phyloP scores from a whole-genome alignment of 1,284 basidiomycete species.

The Cryptococcus sp. region DNA sequence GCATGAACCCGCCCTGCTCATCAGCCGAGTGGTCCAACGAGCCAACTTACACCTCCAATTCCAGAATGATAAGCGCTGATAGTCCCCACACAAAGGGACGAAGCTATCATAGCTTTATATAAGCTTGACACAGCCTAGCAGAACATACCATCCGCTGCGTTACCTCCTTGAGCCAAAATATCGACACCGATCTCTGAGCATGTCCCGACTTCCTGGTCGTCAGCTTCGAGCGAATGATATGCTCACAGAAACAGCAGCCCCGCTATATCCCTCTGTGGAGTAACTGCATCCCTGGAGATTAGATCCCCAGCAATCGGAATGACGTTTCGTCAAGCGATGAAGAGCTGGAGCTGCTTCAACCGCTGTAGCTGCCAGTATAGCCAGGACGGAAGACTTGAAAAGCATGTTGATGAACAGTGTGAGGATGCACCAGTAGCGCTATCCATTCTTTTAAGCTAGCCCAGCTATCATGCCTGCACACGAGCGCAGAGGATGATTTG shows the following conservation, averaged over 20 bases:
- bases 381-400: no score
- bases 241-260: constrained; percentile 25
- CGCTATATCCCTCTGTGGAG: constrained; percentile 14
- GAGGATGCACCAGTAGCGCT: no score
- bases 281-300: constrained; percentile 24
- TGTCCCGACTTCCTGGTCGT: constrained; percentile 37
- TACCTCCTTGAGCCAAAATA: constrained; percentile 44
- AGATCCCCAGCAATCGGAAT: constrained; percentile 18
- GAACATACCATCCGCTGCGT: constrained; percentile 43
- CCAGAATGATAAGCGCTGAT: constrained; percentile 48
- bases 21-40: neutral
- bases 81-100: constrained; percentile 47
- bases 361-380: no score
- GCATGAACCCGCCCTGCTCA: constrained; percentile 21
- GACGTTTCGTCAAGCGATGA: constrained; percentile 8
- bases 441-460: no score
- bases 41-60: constrained; percentile 39
- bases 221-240: neutral
- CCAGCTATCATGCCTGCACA: no score
- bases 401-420: no score
- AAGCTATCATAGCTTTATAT: constrained; percentile 27
- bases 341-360: no score
- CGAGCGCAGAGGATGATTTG: no score
- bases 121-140: neutral
- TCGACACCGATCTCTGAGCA: constrained; percentile 48